Evolutionary conservation across 352 stramenopile species (phyloP).

Genomic region (Peronosclerospora sorghi): DNA sequence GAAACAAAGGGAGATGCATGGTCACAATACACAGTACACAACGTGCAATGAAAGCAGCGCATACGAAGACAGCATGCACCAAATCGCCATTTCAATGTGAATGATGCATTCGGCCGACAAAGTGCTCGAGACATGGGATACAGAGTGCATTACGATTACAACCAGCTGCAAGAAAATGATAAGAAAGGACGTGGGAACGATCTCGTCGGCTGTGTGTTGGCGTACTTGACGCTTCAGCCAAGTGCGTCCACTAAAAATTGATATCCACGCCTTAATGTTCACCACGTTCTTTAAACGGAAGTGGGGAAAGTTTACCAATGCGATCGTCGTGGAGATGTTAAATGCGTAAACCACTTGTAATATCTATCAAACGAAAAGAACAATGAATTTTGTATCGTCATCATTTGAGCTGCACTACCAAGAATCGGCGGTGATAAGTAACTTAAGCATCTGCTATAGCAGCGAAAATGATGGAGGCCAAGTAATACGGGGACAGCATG

Average conservation of each 20-base stretch:
- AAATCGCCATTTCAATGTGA: slow-evolving; percentile 80
- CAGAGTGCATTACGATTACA: slow-evolving; percentile 76
- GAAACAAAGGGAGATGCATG: background rate
- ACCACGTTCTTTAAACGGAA: slow-evolving; percentile 87
- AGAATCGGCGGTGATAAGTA: slow-evolving; percentile 74
- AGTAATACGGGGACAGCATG: slow-evolving; percentile 58
- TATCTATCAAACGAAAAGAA: slow-evolving; percentile 30
- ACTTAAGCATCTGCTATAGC: slow-evolving; percentile 72
- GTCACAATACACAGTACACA: background rate
- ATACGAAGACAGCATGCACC: slow-evolving; percentile 74
- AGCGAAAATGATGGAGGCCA: slow-evolving; percentile 65
- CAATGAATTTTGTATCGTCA: slow-evolving; percentile 3
- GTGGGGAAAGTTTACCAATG: slow-evolving; percentile 72
- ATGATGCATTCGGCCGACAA: slow-evolving; percentile 51
- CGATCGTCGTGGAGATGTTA: slow-evolving; percentile 78
- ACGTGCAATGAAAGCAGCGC: background rate
- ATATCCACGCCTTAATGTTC: slow-evolving; percentile 88
- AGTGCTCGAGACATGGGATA: slow-evolving; percentile 44
- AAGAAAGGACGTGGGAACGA: slow-evolving; percentile 82
- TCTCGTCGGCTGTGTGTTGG: slow-evolving; percentile 79
- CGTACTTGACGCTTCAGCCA: slow-evolving; percentile 81
- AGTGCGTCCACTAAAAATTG: slow-evolving; percentile 72
- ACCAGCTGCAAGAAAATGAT: slow-evolving; percentile 77
- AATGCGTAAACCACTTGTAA: slow-evolving; percentile 81
- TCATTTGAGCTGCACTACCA: slow-evolving; percentile 24